Evolutionary conservation across 768 basidiomycete species (phyloP).

Genomic region (Mycena olivaceomarginata): DNA sequence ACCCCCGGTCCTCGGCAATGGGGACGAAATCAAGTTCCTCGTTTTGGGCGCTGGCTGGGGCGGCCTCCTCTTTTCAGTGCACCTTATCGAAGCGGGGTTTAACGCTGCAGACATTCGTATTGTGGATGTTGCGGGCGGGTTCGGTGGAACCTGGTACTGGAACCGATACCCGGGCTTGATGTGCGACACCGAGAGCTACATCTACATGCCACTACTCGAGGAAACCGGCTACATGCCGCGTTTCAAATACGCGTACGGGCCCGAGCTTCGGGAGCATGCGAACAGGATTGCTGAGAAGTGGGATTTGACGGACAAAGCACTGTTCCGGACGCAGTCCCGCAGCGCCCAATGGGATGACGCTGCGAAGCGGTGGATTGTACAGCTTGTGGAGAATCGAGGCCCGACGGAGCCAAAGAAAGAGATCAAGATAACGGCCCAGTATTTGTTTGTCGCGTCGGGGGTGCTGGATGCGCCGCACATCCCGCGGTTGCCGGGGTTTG

Average conservation of each 20-base stretch:
- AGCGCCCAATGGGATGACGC: too few species aligned
- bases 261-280: slow-evolving; percentile 41
- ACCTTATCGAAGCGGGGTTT: slow-evolving; percentile 32
- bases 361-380: too few species aligned
- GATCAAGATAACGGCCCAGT: slow-evolving; percentile 18
- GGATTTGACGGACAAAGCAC: not conserved
- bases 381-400: too few species aligned
- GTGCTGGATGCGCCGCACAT: slow-evolving; percentile 29
- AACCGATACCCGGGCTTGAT: slow-evolving; percentile 46
- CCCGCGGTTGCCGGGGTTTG: slow-evolving; percentile 31
- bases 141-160: slow-evolving; percentile 47
- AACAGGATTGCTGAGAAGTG: slow-evolving; percentile 42
- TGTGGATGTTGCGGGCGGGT: slow-evolving; percentile 33
- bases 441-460: slow-evolving; percentile 24
- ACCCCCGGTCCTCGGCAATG: slow-evolving; percentile 24
- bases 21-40: slow-evolving; percentile 26
- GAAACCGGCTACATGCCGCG: slow-evolving; percentile 42
- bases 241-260: slow-evolving; percentile 43
- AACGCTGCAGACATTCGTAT: too few species aligned
- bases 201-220: slow-evolving; percentile 24
- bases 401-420: not conserved
- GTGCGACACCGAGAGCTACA: slow-evolving; percentile 46
- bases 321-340: too few species aligned
- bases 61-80: slow-evolving; percentile 32
- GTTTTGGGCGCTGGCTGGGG: slow-evolving; percentile 32